Percentiles rank a stretch among this genome's conserved stretches.
Conservation (phyloP, 352 stramenopile genomes). For the Phytophthora uliginosa region DNA sequence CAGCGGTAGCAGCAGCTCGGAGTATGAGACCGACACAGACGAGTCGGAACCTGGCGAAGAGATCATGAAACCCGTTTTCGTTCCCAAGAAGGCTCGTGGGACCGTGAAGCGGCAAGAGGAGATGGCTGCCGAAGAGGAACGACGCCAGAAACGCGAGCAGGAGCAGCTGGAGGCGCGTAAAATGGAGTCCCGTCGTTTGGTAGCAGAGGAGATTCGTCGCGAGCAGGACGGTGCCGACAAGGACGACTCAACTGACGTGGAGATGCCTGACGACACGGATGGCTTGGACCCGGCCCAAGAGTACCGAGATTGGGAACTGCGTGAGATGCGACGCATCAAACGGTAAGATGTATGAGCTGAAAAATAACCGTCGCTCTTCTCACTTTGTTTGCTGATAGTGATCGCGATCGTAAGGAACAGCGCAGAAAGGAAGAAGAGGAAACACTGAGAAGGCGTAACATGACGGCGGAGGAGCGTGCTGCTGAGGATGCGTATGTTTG, state of each 20-base stretch:
- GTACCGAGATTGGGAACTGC: constrained; percentile 95
- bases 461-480: constrained; percentile 97
- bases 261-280: constrained; percentile 94
- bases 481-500: constrained; percentile 90
- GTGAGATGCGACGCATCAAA: constrained; percentile 95
- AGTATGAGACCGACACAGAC: constrained; percentile 88
- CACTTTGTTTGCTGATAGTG: constrained; percentile 45
- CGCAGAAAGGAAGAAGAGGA: constrained; percentile 90
- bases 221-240: constrained; percentile 64
- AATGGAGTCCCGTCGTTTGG: constrained; percentile 75
- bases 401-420: constrained; percentile 87
- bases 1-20: constrained; percentile 61
- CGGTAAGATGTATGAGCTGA: constrained; percentile 44
- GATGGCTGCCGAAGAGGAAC: constrained; percentile 78
- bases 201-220: constrained; percentile 79
- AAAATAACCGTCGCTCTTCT: neutral
- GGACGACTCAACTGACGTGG: constrained; percentile 70
- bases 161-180: constrained; percentile 77
- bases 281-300: constrained; percentile 91
- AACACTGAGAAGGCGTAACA: constrained; percentile 85
- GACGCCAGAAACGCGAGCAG: constrained; percentile 57
- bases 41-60: constrained; percentile 75
- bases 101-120: constrained; percentile 89
- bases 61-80: constrained; percentile 94
- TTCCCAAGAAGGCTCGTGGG: constrained; percentile 90